Base-by-base conservation (phyloP, 495 filamentous ascomycete genomes). In the Aspergillus leporis region DNA sequence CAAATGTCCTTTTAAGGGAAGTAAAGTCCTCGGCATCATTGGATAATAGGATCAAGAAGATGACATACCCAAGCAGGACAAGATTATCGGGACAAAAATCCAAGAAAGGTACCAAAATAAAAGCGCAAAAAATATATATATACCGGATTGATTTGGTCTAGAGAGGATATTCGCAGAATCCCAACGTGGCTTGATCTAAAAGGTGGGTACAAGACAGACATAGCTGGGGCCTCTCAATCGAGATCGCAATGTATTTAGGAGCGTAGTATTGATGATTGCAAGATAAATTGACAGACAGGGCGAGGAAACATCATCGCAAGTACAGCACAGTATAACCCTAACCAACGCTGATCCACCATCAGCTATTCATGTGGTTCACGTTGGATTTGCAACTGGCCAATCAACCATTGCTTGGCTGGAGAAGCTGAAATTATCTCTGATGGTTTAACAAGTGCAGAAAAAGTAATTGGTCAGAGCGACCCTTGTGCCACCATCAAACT, bases 331-430 rank as follows among this genome's bases (percentile, higher is more conserved):
- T 8, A 23, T 23, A 47, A 47, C 3, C 23, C 41, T 23, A 53
- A 19, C 31, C 22, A 53, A 53, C 22, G 53, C 22, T 47, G 53
- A 34, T 40, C 53, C 23, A 16, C 53, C 53, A 22, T 55, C 53
- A 47, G 53, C 41, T 32, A 21, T 47, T n/a, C 40, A 55, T 22
- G 41, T 55, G 53, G 53, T 46, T 48, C n/a, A 16, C 21, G 53
- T 34, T 32, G 38, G 53, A 28, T 28, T 55, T 22, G 18, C 40
- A 55, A 55, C 21, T 47, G 28, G 19, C 22, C 40, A 55, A 22
- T 55, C 23, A 32, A 31, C 40, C 40, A 47, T n/a, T 46, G 41
- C 43, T 31, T 32, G 18, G 23, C 23, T 22, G 18, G 16, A 9
- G 25, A 32, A 31, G 53, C 40, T 55, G 53, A 55, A 32, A 34